A percentile compares a stretch with the other conserved stretches of the same genome.
Evolutionary conservation across 1,284 basidiomycete species (phyloP).

Genomic region (Marasmius oreades): DNA sequence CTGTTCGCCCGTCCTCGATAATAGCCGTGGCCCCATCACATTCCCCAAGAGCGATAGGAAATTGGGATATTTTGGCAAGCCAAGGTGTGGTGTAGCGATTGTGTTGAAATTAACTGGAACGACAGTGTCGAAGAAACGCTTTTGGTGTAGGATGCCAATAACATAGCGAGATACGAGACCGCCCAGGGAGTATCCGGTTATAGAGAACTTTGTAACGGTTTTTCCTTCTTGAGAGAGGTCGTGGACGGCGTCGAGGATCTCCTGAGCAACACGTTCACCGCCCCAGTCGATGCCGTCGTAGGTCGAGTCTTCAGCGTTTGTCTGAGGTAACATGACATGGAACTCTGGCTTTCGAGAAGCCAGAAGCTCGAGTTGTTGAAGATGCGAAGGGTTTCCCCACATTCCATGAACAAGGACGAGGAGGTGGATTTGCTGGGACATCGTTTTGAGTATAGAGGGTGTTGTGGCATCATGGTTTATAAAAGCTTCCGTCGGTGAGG

Average conservation of each 20-base stretch:
- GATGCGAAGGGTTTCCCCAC: constrained; percentile 72
- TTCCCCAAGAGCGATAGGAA: constrained; percentile 42
- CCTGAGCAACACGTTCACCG: constrained; percentile 54
- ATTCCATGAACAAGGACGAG: constrained; percentile 80
- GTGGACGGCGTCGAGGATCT: constrained; percentile 19
- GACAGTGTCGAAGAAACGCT: constrained; percentile 52
- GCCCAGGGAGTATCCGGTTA: constrained; percentile 66
- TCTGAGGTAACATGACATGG: constrained; percentile 47
- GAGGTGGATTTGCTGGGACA: constrained; percentile 37
- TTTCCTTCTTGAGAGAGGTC: constrained; percentile 37
- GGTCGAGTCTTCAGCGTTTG: constrained; percentile 56
- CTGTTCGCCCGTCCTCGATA: constrained; percentile 70
- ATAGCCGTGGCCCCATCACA: constrained; percentile 52
- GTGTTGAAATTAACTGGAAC: constrained; percentile 64
- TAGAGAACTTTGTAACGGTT: constrained; percentile 51
- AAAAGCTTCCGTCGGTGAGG: too few relatives aligned
- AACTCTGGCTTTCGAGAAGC: constrained; percentile 24
- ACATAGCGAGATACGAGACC: constrained; percentile 66
- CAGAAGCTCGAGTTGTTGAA: constrained; percentile 34
- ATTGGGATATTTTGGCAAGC: constrained; percentile 42
- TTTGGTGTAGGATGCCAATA: constrained; percentile 53
- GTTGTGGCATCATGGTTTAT: too few relatives aligned
- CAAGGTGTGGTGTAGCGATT: constrained; percentile 67
- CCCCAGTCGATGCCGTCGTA: constrained; percentile 79
- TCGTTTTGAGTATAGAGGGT: too few relatives aligned